Evolutionary conservation across 768 basidiomycete genomes (phyloP).

Genomic region (Porphyrellus cyaneotinctus): DNA sequence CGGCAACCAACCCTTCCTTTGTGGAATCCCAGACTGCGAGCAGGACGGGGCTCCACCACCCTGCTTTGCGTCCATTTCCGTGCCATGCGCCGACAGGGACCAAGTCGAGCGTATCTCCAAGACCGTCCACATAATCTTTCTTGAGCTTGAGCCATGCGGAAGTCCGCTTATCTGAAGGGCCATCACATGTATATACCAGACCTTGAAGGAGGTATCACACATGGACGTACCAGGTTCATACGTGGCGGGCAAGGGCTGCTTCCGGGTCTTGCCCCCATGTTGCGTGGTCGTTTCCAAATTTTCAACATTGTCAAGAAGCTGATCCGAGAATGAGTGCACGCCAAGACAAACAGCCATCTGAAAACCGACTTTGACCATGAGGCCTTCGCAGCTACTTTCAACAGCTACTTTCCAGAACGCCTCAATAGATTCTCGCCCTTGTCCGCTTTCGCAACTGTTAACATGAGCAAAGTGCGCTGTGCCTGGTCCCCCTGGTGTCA

Average conservation of each 20-base stretch:
- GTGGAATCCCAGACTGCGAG: conserved; percentile 70
- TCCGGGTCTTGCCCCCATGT: conserved; percentile 39
- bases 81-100: conserved; percentile 83
- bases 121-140: conserved; percentile 81
- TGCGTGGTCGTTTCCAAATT: conserved; percentile 32
- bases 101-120: conserved; percentile 73
- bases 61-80: conserved; percentile 83
- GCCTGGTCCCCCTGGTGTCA: conserved; percentile 39
- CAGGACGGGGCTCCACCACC: conserved; percentile 91
- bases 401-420: conserved; percentile 75
- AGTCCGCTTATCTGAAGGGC: conserved; percentile 65
- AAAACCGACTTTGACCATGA: conserved; percentile 79
- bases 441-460: conserved; percentile 61
- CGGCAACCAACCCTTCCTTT: conserved; percentile 60
- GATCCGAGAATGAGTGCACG: conserved; percentile 8
- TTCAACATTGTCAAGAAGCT: conserved; percentile 65
- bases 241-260: conserved; percentile 74
- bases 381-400: conserved; percentile 79
- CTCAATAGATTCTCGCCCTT: conserved; percentile 59
- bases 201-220: not conserved
- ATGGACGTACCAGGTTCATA: conserved; percentile 65
- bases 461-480: conserved; percentile 71
- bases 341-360: not conserved
- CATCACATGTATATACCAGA: not conserved
- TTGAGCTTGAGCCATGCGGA: conserved; percentile 90